These are phyloP conservation scores for Arthrobotrys sphaeroides DNA, from an alignment of 2,329 filamentous ascomycete species.

Conservation along the genomic window DNA sequence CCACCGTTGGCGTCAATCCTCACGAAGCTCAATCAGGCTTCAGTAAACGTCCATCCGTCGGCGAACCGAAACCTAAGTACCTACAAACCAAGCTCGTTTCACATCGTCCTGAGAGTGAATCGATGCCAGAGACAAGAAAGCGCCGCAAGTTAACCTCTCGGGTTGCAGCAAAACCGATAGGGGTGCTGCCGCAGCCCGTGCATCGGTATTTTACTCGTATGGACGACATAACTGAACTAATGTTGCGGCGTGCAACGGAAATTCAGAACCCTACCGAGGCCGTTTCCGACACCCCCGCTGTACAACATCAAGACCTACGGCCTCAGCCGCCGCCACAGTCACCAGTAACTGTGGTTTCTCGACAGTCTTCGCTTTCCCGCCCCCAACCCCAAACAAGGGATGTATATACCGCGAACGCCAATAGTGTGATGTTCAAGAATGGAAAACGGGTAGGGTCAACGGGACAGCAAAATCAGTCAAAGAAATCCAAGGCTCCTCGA, in stretches of 20 bases:
- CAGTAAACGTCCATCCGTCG: neutral
- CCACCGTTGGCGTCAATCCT: neutral
- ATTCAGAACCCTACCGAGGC: slow-evolving; percentile 23
- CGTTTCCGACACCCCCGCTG: neutral
- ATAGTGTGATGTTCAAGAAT: slow-evolving; percentile 10
- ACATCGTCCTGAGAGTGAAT: neutral
- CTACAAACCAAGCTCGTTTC: slow-evolving; percentile 22
- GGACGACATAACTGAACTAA: slow-evolving; percentile 16
- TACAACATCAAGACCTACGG: neutral
- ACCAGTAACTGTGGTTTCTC: neutral
- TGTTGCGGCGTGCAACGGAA: neutral
- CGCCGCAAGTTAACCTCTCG: slow-evolving; percentile 4
- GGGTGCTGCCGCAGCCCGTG: neutral
- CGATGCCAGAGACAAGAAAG: neutral
- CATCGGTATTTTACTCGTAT: slow-evolving; percentile 7
- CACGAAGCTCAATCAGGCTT: neutral
- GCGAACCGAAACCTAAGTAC: neutral
- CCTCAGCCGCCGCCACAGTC: too few species aligned
- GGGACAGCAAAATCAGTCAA: neutral
- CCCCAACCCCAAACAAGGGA: neutral
- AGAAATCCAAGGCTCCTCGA: slow-evolving; percentile 8
- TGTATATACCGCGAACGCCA: neutral
- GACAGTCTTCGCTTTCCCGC: neutral
- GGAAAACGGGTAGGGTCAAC: neutral
- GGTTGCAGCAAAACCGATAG: slow-evolving; percentile 10